phyloP scores from a whole-genome alignment of 441 rosid genomes.

The Daphne laureola region DNA sequence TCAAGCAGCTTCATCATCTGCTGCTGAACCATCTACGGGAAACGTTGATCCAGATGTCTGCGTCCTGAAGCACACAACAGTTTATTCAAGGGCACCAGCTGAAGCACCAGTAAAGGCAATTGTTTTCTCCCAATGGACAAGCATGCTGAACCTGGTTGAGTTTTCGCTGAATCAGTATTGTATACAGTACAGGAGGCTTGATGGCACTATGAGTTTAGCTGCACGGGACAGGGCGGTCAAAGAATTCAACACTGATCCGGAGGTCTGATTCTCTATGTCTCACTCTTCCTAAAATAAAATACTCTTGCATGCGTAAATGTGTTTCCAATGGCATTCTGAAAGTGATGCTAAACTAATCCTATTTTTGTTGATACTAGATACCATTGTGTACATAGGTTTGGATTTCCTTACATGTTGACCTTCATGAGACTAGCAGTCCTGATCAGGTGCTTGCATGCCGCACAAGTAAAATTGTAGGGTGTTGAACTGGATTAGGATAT shows the following conservation, averaged over 20 bases:
- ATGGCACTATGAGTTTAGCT: constrained; percentile 74
- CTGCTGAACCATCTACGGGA: constrained; percentile 10
- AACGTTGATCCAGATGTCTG: constrained; percentile 18
- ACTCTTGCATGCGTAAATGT: not conserved
- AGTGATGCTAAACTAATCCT: too few species aligned
- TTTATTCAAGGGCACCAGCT: constrained; percentile 26
- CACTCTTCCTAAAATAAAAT: constrained; percentile 2
- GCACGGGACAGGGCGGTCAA: constrained; percentile 82
- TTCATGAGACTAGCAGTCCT: too few species aligned
- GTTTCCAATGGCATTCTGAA: too few species aligned
- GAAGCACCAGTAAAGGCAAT: constrained; percentile 68
- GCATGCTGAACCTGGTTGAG: constrained; percentile 88
- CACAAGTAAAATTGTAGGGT: too few species aligned
- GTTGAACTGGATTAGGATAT: too few species aligned
- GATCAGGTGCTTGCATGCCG: too few species aligned
- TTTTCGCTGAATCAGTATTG: constrained; percentile 30
- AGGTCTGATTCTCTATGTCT: constrained; percentile 37
- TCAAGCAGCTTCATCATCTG: constrained; percentile 28
- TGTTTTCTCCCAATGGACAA: constrained; percentile 92
- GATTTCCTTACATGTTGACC: too few species aligned
- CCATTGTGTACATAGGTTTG: too few species aligned
- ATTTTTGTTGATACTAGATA: too few species aligned
- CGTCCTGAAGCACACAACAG: constrained; percentile 25
- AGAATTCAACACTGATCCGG: constrained; percentile 65
- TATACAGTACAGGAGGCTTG: constrained; percentile 77